Percentiles rank a stretch among this genome's conserved stretches.
Evolutionary conservation across 352 stramenopile genomes (phyloP).

Genomic region (Globisporangium solare): DNA sequence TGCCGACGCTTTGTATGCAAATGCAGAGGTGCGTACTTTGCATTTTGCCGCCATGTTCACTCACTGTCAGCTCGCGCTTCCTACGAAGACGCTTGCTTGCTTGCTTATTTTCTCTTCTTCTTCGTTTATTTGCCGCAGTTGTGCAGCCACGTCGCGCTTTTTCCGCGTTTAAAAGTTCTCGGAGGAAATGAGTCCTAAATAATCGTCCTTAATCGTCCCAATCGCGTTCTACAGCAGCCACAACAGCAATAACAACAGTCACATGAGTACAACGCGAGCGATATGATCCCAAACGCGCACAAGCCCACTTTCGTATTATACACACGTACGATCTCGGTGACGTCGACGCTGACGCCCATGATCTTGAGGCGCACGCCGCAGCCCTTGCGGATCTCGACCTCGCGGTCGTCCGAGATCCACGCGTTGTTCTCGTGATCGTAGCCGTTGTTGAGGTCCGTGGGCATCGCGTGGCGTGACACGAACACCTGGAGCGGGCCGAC

Average conservation of each 20-base stretch:
- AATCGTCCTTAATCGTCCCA: conserved; percentile 98
- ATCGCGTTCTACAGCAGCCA: conserved; percentile 84
- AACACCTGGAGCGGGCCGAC: conserved; percentile 96
- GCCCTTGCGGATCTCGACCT: conserved; percentile 95
- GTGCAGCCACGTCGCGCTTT: too few relatives aligned
- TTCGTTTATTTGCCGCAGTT: too few relatives aligned
- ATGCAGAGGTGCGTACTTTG: too few relatives aligned
- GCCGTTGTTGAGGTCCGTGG: conserved; percentile 92
- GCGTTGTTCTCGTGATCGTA: conserved; percentile 97
- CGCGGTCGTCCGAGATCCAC: conserved; percentile 96
- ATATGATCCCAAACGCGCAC: too few relatives aligned
- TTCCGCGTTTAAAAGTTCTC: conserved; percentile 54
- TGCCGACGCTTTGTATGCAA: too few relatives aligned
- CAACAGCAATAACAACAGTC: conserved; percentile 9
- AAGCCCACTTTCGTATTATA: not conserved
- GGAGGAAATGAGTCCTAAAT: conserved; percentile 94
- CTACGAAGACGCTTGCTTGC: too few relatives aligned
- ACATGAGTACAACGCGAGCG: too few relatives aligned
- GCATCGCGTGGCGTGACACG: conserved; percentile 94
- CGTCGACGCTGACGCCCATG: conserved; percentile 95
- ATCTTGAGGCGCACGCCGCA: conserved; percentile 96
- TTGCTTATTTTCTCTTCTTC: too few relatives aligned
- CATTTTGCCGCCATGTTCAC: too few relatives aligned
- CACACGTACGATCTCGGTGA: conserved; percentile 89
- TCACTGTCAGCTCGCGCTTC: too few relatives aligned